Conservation (phyloP, 2,329 filamentous ascomycete genomes). For the Amylocarpus encephaloides region DNA sequence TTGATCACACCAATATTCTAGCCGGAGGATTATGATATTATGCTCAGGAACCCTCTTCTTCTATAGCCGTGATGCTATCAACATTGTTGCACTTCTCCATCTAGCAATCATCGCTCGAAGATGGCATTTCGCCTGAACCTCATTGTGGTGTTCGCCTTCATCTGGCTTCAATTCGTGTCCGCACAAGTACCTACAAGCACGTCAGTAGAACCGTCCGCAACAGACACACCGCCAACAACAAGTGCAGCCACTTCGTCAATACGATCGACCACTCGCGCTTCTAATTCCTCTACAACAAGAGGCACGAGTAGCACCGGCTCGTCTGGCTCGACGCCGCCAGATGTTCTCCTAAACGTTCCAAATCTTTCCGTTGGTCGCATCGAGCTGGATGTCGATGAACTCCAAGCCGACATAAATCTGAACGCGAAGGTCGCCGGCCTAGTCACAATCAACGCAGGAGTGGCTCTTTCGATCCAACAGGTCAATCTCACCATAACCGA, state of each 20-base stretch:
- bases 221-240: conserved; percentile 17
- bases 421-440: conserved; percentile 54
- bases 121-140: conserved; percentile 2
- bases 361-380: conserved; percentile 53
- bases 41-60: background rate
- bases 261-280: background rate
- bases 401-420: conserved; percentile 53
- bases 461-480: conserved; percentile 39
- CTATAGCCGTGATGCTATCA: background rate
- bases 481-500: conserved; percentile 58
- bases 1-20: background rate
- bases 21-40: background rate
- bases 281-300: conserved; percentile 3
- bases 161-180: background rate
- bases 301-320: conserved; percentile 1
- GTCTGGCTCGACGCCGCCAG: conserved; percentile 37
- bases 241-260: conserved; percentile 2
- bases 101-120: background rate
- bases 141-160: background rate
- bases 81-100: background rate
- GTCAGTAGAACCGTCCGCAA: conserved; percentile 13
- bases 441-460: conserved; percentile 46
- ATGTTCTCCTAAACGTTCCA: conserved; percentile 52
- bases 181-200: background rate
- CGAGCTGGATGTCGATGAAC: conserved; percentile 53